Evolutionary conservation across 257 asterid genomes (phyloP).

Genomic region (Prunella vulgaris): DNA sequence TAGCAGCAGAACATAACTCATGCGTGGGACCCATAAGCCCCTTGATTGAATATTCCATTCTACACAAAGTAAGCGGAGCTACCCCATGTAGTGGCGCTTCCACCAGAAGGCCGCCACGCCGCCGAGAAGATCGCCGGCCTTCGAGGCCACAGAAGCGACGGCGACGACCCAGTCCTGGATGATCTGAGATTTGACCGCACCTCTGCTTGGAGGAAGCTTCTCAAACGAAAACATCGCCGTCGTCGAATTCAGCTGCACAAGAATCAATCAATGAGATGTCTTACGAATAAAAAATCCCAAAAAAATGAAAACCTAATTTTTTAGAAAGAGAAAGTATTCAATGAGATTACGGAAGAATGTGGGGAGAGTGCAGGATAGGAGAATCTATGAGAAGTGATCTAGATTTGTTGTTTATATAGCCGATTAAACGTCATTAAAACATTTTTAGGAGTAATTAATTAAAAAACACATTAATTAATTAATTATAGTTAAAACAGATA

Average conservation of each 20-base stretch:
- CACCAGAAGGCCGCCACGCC: conserved; percentile 2
- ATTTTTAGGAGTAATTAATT: too few species aligned
- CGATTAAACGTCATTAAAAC: too few species aligned
- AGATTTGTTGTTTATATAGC: too few species aligned
- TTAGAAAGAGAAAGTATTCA: too few species aligned
- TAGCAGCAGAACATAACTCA: neutral
- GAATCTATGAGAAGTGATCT: too few species aligned
- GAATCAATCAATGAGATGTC: too few species aligned
- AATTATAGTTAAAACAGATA: too few species aligned
- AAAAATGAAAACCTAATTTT: too few species aligned
- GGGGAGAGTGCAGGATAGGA: too few species aligned
- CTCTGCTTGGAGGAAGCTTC: neutral
- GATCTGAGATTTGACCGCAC: conserved; percentile 7
- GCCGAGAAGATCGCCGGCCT: neutral
- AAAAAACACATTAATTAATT: too few species aligned
- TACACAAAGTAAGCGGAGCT: neutral
- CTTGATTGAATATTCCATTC: neutral
- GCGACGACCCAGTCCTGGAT: conserved; percentile 6
- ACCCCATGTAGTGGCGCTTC: neutral
- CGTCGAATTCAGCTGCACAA: neutral
- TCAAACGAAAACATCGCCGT: neutral
- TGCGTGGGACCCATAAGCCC: neutral
- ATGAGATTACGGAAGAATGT: too few species aligned
- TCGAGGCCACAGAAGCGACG: neutral
- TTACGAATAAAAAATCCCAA: too few species aligned